phyloP scores from a whole-genome alignment of 305 asterid genomes.

The Fraxinus latifolia region DNA sequence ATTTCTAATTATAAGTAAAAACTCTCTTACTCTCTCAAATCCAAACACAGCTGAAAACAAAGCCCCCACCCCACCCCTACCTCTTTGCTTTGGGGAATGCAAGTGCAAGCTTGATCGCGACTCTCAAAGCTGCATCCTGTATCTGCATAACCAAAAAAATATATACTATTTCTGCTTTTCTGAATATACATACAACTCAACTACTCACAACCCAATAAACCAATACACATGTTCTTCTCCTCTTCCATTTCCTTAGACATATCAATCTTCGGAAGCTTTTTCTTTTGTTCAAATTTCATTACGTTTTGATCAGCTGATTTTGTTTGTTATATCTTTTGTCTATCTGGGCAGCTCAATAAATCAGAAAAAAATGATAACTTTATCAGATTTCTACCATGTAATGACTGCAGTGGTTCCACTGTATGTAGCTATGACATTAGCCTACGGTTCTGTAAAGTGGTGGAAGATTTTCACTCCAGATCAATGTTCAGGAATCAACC shows the following conservation, averaged over 20 bases:
- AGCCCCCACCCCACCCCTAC: not conserved
- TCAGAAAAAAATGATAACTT: conserved; percentile 52
- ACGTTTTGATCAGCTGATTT: not conserved
- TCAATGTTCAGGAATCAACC: conserved; percentile 93
- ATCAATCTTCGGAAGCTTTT: not conserved
- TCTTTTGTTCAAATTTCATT: not conserved
- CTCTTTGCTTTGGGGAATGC: conserved; percentile 59
- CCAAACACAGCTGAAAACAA: not conserved
- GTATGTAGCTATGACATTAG: conserved; percentile 90
- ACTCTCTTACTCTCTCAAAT: not conserved
- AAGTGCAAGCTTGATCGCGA: conserved; percentile 45
- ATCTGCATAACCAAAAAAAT: conserved; percentile 26
- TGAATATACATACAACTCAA: conserved; percentile 5
- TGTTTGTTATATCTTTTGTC: conserved; percentile 23
- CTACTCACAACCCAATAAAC: conserved; percentile 31
- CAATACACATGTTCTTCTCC: conserved; percentile 38
- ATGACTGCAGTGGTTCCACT: conserved; percentile 96
- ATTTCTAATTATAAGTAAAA: not conserved
- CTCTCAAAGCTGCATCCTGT: conserved; percentile 64
- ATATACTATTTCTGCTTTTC: conserved; percentile 16
- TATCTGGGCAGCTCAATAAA: conserved; percentile 29
- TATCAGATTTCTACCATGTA: conserved; percentile 83
- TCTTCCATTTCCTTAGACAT: not conserved
- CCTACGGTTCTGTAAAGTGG: conserved; percentile 95
- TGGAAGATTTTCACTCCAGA: conserved; percentile 95